phyloP scores from a whole-genome alignment of 805 yeast genomes.

The Groenewaldozyma salmanticensis region DNA sequence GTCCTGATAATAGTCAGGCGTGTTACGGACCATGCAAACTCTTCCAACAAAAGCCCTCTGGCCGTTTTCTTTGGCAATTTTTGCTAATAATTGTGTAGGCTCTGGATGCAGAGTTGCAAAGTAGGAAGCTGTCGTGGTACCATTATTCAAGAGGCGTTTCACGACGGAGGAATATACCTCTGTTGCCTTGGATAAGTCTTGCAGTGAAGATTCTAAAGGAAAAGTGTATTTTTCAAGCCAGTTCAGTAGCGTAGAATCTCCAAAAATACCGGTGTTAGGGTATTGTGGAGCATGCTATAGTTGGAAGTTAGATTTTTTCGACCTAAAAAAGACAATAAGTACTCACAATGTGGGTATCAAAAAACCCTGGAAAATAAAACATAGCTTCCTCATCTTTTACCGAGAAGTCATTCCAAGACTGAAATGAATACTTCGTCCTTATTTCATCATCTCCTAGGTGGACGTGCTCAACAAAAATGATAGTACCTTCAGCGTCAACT shows the following conservation, averaged over 20 bases:
- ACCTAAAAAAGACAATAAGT: not conserved
- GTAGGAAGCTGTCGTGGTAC: slow-evolving; percentile 89
- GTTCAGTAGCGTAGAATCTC: slow-evolving; percentile 73
- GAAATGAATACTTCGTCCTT: slow-evolving; percentile 13
- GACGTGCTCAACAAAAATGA: slow-evolving; percentile 29
- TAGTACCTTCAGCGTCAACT: slow-evolving; percentile 49
- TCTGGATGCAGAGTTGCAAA: slow-evolving; percentile 79
- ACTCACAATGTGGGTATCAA: slow-evolving; percentile 57
- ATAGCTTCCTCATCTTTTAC: slow-evolving; percentile 8
- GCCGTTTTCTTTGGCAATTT: slow-evolving; percentile 52
- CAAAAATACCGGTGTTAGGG: slow-evolving; percentile 76
- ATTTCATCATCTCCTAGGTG: slow-evolving; percentile 23
- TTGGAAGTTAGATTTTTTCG: not conserved
- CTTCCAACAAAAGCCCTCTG: slow-evolving; percentile 89
- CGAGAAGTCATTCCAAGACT: not conserved
- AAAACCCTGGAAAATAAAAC: slow-evolving; percentile 75
- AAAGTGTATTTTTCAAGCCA: slow-evolving; percentile 87
- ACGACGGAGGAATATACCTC: slow-evolving; percentile 60
- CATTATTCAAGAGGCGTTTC: slow-evolving; percentile 58
- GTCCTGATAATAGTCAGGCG: slow-evolving; percentile 55
- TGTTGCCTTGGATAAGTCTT: slow-evolving; percentile 43
- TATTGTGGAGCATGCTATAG: slow-evolving; percentile 70
- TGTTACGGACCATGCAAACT: slow-evolving; percentile 85
- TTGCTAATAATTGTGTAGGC: slow-evolving; percentile 70
- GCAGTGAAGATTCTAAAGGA: slow-evolving; percentile 69